These are phyloP conservation scores for Metarhizium brunneum DNA, from an alignment of 2,329 filamentous ascomycete genomes.

Conservation along the genomic window DNA sequence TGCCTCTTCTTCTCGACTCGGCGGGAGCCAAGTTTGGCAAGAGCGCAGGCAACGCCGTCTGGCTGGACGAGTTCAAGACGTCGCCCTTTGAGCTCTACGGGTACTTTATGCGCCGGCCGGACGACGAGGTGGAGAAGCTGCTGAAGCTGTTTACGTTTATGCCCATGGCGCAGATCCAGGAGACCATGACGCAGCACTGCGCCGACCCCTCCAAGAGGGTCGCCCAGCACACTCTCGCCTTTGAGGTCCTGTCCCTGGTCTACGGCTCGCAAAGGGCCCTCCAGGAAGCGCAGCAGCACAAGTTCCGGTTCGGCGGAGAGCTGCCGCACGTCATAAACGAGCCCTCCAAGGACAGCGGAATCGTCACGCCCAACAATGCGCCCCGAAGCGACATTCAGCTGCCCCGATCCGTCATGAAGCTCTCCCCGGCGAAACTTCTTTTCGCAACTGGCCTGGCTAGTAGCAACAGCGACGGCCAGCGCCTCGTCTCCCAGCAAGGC, in stretches of 20 bases:
- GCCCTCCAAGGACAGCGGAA: conserved; percentile 19
- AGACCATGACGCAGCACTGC: conserved; percentile 59
- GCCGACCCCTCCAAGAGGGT: conserved; percentile 59
- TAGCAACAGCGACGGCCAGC: conserved; percentile 49
- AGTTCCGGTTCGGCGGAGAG: conserved; percentile 34
- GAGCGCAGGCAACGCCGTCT: conserved; percentile 85
- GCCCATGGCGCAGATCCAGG: conserved; percentile 57
- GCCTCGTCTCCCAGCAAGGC: conserved; percentile 44
- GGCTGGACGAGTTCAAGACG: conserved; percentile 79
- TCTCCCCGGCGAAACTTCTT: conserved; percentile 50
- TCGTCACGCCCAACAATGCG: conserved; percentile 35
- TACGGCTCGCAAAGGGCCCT: conserved; percentile 61
- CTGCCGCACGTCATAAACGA: conserved; percentile 21
- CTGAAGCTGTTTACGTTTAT: conserved; percentile 89
- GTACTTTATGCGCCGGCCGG: conserved; percentile 77
- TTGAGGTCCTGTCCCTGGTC: conserved; percentile 70
- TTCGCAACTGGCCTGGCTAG: conserved; percentile 48
- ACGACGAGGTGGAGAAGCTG: conserved; percentile 71
- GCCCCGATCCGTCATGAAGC: conserved; percentile 45
- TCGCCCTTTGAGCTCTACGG: conserved; percentile 79
- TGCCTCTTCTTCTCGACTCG: conserved; percentile 78
- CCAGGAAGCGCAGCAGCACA: conserved; percentile 48
- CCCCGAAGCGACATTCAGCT: conserved; percentile 47
- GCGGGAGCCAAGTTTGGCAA: conserved; percentile 91
- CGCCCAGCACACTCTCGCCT: conserved; percentile 77